Evolutionary conservation across 208 protist genomes (phyloP), one percentile per base, ranked within the genome.

Genomic region (Leishmania mexicana): DNA sequence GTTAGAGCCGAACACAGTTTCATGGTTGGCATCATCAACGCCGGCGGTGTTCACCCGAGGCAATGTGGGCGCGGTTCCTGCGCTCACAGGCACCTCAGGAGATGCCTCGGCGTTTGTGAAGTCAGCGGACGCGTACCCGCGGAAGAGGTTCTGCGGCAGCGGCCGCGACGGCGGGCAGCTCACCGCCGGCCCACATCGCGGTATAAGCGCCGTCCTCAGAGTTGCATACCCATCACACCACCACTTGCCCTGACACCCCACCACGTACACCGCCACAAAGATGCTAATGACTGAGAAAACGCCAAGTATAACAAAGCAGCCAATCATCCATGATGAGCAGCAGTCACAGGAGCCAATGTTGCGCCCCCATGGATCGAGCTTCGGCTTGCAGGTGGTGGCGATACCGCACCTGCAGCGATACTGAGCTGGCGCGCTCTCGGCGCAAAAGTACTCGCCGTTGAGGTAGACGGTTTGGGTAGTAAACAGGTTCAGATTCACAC

Each of bases 271-370:
- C 24, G 51, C 42, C 21, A 47, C n/a, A 17, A 80, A 15, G 11
- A 92, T 19, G 38, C 77, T 19, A 21, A 87, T 17, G 21, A 80
- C 2, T 35, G 88, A 49, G 24, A 94, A 31, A 19, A 85, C 5
- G 17, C 31, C 67, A 53, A 90, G 60, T 24, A 93, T 24, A 1
- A 65, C 53, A 38, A 95, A 81, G 67, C 94, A 82, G n/a, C 71
- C 75, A 7, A 92, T 83, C 64, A 96, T 58, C 90, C 91, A 95
- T 62, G 42, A 24, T 1, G 87, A 72, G 65, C 92, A 95, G 80
- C 94, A 95, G 4, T 76, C 78, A 79, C 94, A 97, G 40, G 73
- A 49, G 15, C 94, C 94, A 45, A 97, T 92, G 78, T 97, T 80
- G 31, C 75, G 76, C 5, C 89, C 90, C 88, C 83, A 87, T 11